Base-by-base conservation (phyloP, 345 rosid species). In the Jatropha curcas region DNA sequence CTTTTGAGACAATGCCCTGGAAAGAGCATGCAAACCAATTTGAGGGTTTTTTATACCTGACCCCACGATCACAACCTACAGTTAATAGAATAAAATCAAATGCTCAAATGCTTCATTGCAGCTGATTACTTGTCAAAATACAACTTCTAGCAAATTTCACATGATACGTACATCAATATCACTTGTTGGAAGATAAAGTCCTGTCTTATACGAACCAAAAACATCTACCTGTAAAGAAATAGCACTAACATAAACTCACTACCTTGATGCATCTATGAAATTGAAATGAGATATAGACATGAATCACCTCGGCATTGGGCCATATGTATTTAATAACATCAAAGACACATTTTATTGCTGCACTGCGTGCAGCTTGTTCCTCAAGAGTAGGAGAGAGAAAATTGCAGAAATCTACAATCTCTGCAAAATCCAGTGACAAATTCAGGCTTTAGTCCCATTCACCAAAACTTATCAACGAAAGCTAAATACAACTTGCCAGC, bases 181-280 rank as follows among this genome's bases (percentile, higher is more conserved):
- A 82, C 98, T 94, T 7, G 91, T 89, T 57, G 98, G 98, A 75
- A 94, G 94, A 84, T 86, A 94, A 65, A 94, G 90, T 12, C 96
- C 96, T 7, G 98, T 94, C 62, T 74, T 85, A 82, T 87, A 94
- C 11, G 98, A 90, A 51, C 98, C 97, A 67, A 94, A 94, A 73
- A 92, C 88, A 79, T 90, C 94, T 34, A 88, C 90, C 98, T 94
- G 77, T 51, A 81, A 80, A 64, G 61, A 19, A 75, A 60, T 43
- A 70, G 28, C 16, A 60, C 50, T 34, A 78, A 68, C 65, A 43
- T 31, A 30, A 77, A 7, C 33, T 20, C 1, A 11, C 56, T 56
- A 70, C 1, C 17, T 59, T 67, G 45, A 13, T 43, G 56, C 55
- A 48, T 28, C 27, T 12, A 64, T 35, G 64, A 61, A 52, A 7